These are phyloP conservation scores for Fusarium newnesense DNA, from an alignment of 2,329 filamentous ascomycete species.

Conservation along the genomic window DNA sequence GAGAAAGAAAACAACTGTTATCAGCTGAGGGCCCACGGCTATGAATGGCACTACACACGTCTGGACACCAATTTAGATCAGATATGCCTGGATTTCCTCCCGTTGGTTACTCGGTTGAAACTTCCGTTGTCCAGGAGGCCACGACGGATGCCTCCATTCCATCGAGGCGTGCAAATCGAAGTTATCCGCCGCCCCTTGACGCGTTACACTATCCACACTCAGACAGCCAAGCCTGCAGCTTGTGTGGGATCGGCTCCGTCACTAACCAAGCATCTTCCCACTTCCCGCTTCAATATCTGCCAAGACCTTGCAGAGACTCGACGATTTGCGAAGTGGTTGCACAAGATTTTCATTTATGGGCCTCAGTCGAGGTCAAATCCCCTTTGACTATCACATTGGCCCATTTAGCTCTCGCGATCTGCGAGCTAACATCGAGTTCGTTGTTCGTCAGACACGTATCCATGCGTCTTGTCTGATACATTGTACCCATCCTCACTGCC, in stretches of 20 bases:
- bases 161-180: conserved; percentile 10
- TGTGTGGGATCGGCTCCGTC: conserved; percentile 15
- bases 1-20: background rate
- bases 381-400: background rate
- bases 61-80: background rate
- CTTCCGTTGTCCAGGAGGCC: conserved; percentile 22
- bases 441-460: conserved; percentile 21
- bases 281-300: conserved; percentile 28
- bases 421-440: background rate
- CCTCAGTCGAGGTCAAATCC: background rate
- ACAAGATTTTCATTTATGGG: conserved; percentile 23
- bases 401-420: conserved; percentile 5
- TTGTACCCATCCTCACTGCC: background rate
- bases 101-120: conserved; percentile 22
- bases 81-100: conserved; percentile 15
- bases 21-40: background rate
- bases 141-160: conserved; percentile 32
- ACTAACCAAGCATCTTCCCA: conserved; percentile 27
- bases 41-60: background rate
- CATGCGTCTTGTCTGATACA: conserved; percentile 24
- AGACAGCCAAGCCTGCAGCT: conserved; percentile 21
- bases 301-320: conserved; percentile 16
- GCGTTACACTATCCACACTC: conserved; percentile 36
- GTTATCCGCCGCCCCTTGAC: conserved; percentile 31
- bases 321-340: conserved; percentile 23